Evolutionary conservation across 352 stramenopile genomes (phyloP), one percentile per base, ranked within the genome.

Genomic region (Phytophthora fragariaefolia): DNA sequence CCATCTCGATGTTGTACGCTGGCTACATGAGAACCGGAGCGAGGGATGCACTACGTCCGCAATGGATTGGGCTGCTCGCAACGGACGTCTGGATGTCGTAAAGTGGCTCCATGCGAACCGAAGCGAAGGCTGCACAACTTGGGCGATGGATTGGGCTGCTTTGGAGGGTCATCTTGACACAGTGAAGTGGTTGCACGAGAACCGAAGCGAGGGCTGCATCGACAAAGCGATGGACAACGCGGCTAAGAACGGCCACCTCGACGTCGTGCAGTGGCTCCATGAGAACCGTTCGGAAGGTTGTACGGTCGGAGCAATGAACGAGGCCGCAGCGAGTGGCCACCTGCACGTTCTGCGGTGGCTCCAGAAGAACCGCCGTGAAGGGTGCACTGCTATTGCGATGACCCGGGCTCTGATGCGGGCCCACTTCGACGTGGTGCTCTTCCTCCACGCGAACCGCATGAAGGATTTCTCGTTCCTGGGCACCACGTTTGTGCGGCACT

Each of bases 201-300:
- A 77, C 20, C 58, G 65, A 0, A 50, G 1, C 1, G 69, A 77
- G 43, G 69, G 62, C 22, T 77, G 69, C 13, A 48, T 60, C 6
- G 54, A 59, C n/a, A 71, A 74, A 22, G 69, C 69, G 10, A 74
- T 74, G 65, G 65, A 74, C 24, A 55, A 63, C 13, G 69, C 66
- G 0, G 66, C 65, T 23, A 64, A 58, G 51, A 73, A 77, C 32
- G 64, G 64, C 0, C 52, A 74, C 15, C 22, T 77, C 0, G 1
- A 63, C 6, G 51, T 71, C 2, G 65, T 77, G 7, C 58, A 68
- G 38, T 77, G 63, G 64, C 54, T 77, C 0, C 63, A 76, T 18
- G 30, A 8, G 1, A 43, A 68, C 40, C 51, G 58, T 17, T 53
- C 43, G 3, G 65, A 69, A 48, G 47, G 58, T 10, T 69, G 65